A percentile compares a stretch with the other conserved stretches of the same genome.
phyloP scores from a whole-genome alignment of 1,139 yeast genomes.

The Yamadazyma buinensis region DNA sequence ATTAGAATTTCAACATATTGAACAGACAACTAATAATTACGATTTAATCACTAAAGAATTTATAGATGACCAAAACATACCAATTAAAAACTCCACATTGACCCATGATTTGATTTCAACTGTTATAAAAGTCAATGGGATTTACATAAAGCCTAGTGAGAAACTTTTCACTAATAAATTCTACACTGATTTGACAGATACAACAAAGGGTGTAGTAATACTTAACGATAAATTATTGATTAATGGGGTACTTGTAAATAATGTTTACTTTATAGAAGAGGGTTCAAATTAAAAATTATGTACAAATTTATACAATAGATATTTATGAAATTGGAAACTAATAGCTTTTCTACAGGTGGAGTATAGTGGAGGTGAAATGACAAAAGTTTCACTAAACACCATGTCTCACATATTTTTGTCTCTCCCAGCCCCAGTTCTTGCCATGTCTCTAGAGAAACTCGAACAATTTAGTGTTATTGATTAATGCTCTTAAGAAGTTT shows the following conservation, averaged over 20 bases:
- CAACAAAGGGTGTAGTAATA: constrained; percentile 2
- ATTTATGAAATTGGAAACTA: too few relatives aligned
- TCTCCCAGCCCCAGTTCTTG: too few relatives aligned
- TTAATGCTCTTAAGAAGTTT: too few relatives aligned
- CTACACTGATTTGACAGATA: background rate
- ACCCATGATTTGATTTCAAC: constrained; percentile 19
- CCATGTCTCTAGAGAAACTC: too few relatives aligned
- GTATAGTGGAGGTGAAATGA: too few relatives aligned
- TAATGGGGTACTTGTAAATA: constrained; percentile 11
- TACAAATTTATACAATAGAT: too few relatives aligned
- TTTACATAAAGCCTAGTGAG: constrained; percentile 15
- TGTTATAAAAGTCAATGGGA: constrained; percentile 34
- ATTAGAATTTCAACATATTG: constrained; percentile 34
- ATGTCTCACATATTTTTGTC: too few relatives aligned
- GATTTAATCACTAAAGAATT: constrained; percentile 22
- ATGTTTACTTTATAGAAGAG: too few relatives aligned
- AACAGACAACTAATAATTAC: constrained; percentile 29
- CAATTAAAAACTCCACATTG: constrained; percentile 2
- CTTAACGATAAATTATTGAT: constrained; percentile 8
- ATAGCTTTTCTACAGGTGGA: too few relatives aligned
- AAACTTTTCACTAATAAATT: constrained; percentile 2
- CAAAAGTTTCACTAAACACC: too few relatives aligned
- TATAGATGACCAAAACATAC: constrained; percentile 13
- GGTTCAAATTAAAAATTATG: too few relatives aligned
- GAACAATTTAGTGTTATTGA: too few relatives aligned